A percentile compares a stretch with the other conserved stretches of the same genome.
These are phyloP conservation scores for Thielaviopsis euricoi DNA, from an alignment of 2,329 filamentous ascomycete genomes.

Conservation along the genomic window DNA sequence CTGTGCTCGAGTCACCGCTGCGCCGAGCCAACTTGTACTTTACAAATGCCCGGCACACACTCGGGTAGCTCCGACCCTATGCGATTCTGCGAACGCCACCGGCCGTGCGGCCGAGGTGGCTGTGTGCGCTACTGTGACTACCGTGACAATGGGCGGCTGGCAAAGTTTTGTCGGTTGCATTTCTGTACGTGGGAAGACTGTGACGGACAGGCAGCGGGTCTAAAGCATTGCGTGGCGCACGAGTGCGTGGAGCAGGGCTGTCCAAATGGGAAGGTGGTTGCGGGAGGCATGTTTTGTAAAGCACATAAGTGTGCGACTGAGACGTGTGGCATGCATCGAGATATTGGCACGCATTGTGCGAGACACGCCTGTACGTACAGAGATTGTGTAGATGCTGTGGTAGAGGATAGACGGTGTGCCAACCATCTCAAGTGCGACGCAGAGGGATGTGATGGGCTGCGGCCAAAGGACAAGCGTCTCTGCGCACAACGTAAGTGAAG, in stretches of 20 bases:
- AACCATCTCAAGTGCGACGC: constrained; percentile 2
- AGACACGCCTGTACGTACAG: neutral
- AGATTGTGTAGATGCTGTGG: neutral
- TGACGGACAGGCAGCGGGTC: neutral
- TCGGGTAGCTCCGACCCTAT: constrained; percentile 8
- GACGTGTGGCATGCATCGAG: constrained; percentile 2
- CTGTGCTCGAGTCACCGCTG: constrained; percentile 15
- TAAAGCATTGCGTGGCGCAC: constrained; percentile 8
- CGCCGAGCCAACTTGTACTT: constrained; percentile 12
- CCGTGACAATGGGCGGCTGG: constrained; percentile 2
- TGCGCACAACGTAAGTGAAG: constrained; percentile 3
- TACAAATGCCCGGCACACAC: constrained; percentile 12
- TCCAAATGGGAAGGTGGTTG: neutral
- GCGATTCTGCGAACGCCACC: constrained; percentile 16
- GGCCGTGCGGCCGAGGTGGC: constrained; percentile 12
- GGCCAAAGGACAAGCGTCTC: neutral
- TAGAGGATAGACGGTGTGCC: constrained; percentile 1
- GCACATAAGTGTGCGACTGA: constrained; percentile 7
- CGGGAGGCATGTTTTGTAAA: constrained; percentile 4
- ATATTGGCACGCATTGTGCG: neutral
- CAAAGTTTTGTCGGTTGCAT: constrained; percentile 1
- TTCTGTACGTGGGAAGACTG: neutral
- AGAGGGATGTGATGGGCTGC: neutral
- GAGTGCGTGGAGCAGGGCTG: constrained; percentile 8
- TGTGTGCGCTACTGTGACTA: constrained; percentile 13